phyloP scores from a whole-genome alignment of 352 stramenopile species.

The Discostella stelligera region DNA sequence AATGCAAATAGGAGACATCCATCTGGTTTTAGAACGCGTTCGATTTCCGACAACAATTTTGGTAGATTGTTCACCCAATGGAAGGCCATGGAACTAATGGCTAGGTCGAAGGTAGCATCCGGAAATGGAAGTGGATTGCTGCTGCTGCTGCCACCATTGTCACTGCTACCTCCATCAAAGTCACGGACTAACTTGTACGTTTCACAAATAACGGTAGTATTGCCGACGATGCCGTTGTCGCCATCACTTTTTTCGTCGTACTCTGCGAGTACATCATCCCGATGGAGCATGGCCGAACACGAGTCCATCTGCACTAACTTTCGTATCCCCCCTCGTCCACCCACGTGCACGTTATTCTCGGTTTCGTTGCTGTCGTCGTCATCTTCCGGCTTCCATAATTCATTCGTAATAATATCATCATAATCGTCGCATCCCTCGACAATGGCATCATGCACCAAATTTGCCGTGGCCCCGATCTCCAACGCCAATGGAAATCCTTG shows the following conservation, averaged over 20 bases:
- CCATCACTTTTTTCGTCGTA: conserved; percentile 29
- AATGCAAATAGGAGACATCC: conserved; percentile 95
- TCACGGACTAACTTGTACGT: conserved; percentile 80
- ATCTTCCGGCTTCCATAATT: neutral
- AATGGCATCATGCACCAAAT: conserved; percentile 78
- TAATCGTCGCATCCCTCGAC: conserved; percentile 20
- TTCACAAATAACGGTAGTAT: conserved; percentile 33
- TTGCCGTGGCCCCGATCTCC: conserved; percentile 79
- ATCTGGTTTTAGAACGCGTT: conserved; percentile 92
- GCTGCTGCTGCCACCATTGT: neutral
- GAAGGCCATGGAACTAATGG: conserved; percentile 90
- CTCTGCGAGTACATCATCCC: conserved; percentile 40
- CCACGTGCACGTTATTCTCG: conserved; percentile 40
- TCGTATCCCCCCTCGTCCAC: conserved; percentile 67
- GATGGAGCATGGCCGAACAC: conserved; percentile 59
- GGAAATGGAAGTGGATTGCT: conserved; percentile 87
- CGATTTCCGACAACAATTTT: conserved; percentile 69
- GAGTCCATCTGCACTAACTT: conserved; percentile 80
- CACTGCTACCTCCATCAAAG: conserved; percentile 86
- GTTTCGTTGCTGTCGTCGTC: too few relatives aligned
- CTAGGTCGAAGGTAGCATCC: conserved; percentile 93
- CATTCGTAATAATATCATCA: too few relatives aligned
- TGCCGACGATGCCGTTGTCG: neutral
- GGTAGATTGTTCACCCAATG: conserved; percentile 98
- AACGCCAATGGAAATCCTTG: conserved; percentile 82